Base-by-base conservation (phyloP, 441 rosid species). In the Euphorbia corollata region DNA sequence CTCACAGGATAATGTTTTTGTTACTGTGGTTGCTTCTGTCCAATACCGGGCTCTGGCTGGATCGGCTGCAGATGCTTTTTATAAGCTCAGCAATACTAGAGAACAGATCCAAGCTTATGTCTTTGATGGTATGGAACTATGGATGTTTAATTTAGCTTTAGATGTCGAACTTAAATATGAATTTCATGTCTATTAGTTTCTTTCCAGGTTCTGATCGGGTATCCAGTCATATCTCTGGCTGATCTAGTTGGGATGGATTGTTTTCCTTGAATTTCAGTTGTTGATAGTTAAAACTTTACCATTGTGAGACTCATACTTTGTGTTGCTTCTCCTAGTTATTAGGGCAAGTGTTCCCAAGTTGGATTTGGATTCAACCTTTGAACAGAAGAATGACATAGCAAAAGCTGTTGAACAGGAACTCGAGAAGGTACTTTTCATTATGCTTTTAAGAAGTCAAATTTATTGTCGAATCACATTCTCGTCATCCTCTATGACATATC, bases 321-420 rank as follows among this genome's bases (percentile, higher is more conserved):
- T 69, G 38, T 59, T 34, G 12, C 68, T 16, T 69, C 63, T 72
- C 10, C 8, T 68, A 83, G 90, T 87, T 18, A 87, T 87, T 20
- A 78, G 88, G 74, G 86, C 90, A 30, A 81, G 87, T 64, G 83
- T 87, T 12, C 90, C 93, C 0, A 87, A 85, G 68, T 65, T 85
- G 77, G 63, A 78, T 59, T 65, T 85, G 63, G 88, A 87, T 69
- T 79, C 82, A 6, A 75, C 82, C 16, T 87, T 85, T 61, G 90
- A 87, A 68, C 88, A 84, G 81, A 87, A 85, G 81, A 81, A 82
- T 77, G 87, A 81, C 2, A 85, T 85, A 63, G 90, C 88, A 0
- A 84, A 76, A 73, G 81, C 85, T 71, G 92, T 86, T 34, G 87
- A 85, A 78, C 76, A 81, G 3, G 88, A 85, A 68, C 89, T 87